Evolutionary conservation across 495 filamentous ascomycete species (phyloP).

Genomic region (Neurospora sp.): DNA sequence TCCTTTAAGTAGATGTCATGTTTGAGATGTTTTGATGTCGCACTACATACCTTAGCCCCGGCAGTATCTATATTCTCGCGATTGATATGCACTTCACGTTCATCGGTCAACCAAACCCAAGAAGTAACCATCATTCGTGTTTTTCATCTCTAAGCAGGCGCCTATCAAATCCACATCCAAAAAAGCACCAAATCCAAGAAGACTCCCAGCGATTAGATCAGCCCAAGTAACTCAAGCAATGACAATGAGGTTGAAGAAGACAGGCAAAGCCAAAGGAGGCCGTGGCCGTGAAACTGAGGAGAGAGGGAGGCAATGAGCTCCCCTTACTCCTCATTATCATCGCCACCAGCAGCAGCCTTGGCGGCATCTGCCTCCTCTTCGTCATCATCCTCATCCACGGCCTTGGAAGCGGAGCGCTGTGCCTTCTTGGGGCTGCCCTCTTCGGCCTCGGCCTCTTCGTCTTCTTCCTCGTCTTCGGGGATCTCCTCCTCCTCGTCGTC

Average conservation of each 20-base stretch:
- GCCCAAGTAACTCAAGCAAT: neutral
- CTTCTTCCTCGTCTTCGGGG: conserved; percentile 21
- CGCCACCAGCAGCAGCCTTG: conserved; percentile 18
- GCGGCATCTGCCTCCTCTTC: conserved; percentile 8
- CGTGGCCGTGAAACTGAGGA: neutral
- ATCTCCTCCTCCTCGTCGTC: conserved; percentile 23
- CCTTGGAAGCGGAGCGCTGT: conserved; percentile 20
- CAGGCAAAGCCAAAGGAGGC: neutral
- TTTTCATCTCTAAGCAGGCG: neutral
- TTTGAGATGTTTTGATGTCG: neutral
- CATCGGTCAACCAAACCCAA: neutral
- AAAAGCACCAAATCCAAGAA: neutral
- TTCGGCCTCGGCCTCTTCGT: conserved; percentile 15
- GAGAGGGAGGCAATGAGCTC: neutral
- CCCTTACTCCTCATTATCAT: conserved; percentile 26
- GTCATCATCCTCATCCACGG: conserved; percentile 19
- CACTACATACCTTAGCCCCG: neutral
- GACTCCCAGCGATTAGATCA: neutral
- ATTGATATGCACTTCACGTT: neutral
- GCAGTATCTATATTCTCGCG: neutral
- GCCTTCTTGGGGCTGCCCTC: conserved; percentile 5
- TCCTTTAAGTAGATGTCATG: neutral
- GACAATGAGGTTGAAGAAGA: neutral
- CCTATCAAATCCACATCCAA: neutral
- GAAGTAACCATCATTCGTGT: neutral